Evolutionary conservation across 2,329 filamentous ascomycete genomes (phyloP).

Genomic region (Nemania serpens): DNA sequence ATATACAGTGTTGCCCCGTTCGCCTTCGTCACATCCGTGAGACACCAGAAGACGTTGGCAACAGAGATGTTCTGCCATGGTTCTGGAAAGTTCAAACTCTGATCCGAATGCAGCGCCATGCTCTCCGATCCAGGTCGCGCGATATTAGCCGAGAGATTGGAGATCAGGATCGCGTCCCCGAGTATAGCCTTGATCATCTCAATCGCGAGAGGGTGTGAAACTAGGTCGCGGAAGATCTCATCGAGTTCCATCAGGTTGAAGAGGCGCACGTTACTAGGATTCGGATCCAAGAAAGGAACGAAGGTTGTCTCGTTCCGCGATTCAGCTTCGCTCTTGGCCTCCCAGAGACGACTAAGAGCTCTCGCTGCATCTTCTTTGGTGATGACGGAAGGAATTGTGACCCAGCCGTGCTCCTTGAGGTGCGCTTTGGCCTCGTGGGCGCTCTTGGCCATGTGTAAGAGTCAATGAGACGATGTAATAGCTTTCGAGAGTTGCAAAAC

Average conservation of each 20-base stretch:
- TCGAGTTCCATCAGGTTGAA: slow-evolving; percentile 29
- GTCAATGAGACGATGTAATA: too few relatives aligned
- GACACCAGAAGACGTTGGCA: slow-evolving; percentile 41
- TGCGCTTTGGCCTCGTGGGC: background rate
- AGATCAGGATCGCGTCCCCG: slow-evolving; percentile 36
- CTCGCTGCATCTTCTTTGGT: slow-evolving; percentile 6
- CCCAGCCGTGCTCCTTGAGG: slow-evolving; percentile 14
- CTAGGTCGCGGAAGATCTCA: slow-evolving; percentile 27
- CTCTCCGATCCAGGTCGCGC: slow-evolving; percentile 40
- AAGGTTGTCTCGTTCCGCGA: background rate
- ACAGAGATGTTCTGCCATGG: slow-evolving; percentile 38
- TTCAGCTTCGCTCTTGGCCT: background rate
- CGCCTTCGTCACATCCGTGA: slow-evolving; percentile 38
- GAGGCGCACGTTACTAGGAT: slow-evolving; percentile 26
- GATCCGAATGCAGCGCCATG: slow-evolving; percentile 43
- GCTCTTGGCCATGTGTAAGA: too few relatives aligned
- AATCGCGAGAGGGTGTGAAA: slow-evolving; percentile 22
- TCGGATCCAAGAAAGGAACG: slow-evolving; percentile 22
- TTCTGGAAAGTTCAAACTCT: slow-evolving; percentile 41
- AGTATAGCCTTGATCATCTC: slow-evolving; percentile 18
- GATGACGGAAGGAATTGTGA: background rate
- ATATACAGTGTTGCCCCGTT: slow-evolving; percentile 38
- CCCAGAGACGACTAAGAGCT: background rate
- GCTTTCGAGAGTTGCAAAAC: too few relatives aligned
- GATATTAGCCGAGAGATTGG: slow-evolving; percentile 45